Conservation (phyloP, 805 yeast genomes). For the Candida ponderosae region DNA sequence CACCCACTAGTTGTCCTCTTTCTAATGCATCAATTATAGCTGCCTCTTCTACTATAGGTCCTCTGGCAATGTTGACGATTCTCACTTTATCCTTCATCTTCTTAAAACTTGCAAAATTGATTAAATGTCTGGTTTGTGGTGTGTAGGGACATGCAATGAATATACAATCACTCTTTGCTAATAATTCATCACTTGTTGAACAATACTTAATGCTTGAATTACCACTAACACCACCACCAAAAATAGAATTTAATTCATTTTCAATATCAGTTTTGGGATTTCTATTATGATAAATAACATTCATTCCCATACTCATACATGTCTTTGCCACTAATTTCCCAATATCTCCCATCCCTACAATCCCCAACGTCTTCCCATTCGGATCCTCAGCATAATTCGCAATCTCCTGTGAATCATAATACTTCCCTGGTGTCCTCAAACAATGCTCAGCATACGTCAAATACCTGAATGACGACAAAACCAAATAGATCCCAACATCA, state of each 20-base stretch:
- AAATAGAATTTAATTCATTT: slow-evolving; percentile 30
- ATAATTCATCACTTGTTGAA: slow-evolving; percentile 17
- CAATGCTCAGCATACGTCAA: slow-evolving; percentile 30
- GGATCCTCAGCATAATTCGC: slow-evolving; percentile 31
- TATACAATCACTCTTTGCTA: slow-evolving; percentile 23
- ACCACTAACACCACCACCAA: slow-evolving; percentile 1
- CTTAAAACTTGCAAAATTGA: slow-evolving; percentile 22
- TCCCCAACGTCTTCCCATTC: slow-evolving; percentile 34
- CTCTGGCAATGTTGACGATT: slow-evolving; percentile 30
- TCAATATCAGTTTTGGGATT: slow-evolving; percentile 23
- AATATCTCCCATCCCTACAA: slow-evolving; percentile 41
- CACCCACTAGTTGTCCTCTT: slow-evolving; percentile 32
- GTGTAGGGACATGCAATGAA: slow-evolving; percentile 32
- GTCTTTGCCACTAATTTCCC: slow-evolving; percentile 35
- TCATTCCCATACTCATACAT: slow-evolving; percentile 36
- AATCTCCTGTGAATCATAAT: slow-evolving; percentile 23
- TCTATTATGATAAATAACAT: slow-evolving; percentile 34
- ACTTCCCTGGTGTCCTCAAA: slow-evolving; percentile 24
- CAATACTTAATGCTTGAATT: slow-evolving; percentile 23
- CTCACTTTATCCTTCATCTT: slow-evolving; percentile 22
- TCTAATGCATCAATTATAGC: slow-evolving; percentile 32
- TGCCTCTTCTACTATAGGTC: slow-evolving; percentile 31
- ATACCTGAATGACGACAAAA: slow-evolving; percentile 27
- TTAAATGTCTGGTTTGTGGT: slow-evolving; percentile 28
- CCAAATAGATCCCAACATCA: slow-evolving; percentile 27